A percentile compares a stretch with the other conserved stretches of the same genome.
Conservation (phyloP, 441 rosid genomes). For the Pelargonium fulgidum region DNA sequence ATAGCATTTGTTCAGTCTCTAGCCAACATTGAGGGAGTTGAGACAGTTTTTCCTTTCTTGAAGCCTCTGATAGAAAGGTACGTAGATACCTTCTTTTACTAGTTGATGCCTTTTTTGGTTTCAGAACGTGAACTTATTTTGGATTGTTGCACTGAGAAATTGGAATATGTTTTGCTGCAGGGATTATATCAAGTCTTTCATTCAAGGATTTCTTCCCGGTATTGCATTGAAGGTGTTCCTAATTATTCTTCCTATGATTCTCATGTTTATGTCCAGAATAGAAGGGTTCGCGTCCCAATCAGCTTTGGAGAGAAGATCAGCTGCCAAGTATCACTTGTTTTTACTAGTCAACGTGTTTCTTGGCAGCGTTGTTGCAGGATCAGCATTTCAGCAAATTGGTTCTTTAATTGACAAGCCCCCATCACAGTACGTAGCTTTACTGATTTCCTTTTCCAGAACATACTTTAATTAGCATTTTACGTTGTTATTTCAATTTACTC, state of each 20-base stretch:
- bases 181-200: constrained; percentile 43
- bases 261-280: constrained; percentile 94
- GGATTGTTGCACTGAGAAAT: not conserved
- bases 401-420: constrained; percentile 61
- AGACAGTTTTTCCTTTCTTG: constrained; percentile 61
- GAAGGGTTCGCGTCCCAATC: constrained; percentile 80
- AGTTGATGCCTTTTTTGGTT: not conserved
- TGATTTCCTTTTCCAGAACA: not conserved
- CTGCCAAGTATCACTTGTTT: constrained; percentile 75
- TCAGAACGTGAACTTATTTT: not conserved
- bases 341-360: constrained; percentile 77
- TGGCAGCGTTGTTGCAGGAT: constrained; percentile 58
- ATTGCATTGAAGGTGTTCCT: constrained; percentile 87
- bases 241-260: constrained; percentile 74
- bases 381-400: constrained; percentile 76
- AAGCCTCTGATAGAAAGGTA: constrained; percentile 54
- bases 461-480: not conserved
- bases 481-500: not conserved
- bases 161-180: not conserved
- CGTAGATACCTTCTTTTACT: constrained; percentile 21
- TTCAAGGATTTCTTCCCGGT: constrained; percentile 87
- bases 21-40: constrained; percentile 80
- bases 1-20: constrained; percentile 83
- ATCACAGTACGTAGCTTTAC: constrained; percentile 43
- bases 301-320: constrained; percentile 77